Conservation (phyloP, 495 filamentous ascomycete genomes). For the Xylaria flabelliformis region DNA sequence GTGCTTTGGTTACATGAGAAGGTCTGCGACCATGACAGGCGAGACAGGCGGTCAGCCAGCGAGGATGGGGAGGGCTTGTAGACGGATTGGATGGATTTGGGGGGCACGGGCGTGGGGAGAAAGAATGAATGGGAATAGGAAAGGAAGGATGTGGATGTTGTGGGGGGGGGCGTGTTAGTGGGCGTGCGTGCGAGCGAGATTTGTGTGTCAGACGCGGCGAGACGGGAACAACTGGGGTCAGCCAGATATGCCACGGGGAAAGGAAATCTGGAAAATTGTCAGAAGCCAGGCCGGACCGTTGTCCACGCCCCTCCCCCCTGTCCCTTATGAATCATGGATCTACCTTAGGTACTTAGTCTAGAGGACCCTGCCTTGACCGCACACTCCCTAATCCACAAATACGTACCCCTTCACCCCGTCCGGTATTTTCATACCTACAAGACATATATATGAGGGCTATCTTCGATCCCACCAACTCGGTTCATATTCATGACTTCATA, state of each 20-base stretch:
- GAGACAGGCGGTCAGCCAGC: constrained; percentile 44
- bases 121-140: not conserved
- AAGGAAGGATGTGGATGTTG: not conserved
- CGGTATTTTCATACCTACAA: constrained; percentile 13
- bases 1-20: constrained; percentile 30
- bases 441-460: constrained; percentile 29
- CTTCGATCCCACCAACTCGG: constrained; percentile 25
- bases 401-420: constrained; percentile 14
- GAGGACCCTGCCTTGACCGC: constrained; percentile 20
- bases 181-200: not conserved
- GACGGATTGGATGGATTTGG: constrained; percentile 33
- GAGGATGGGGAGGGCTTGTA: constrained; percentile 23
- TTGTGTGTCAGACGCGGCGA: constrained; percentile 41
- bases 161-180: not conserved
- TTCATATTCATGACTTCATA: constrained; percentile 16
- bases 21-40: constrained; percentile 42
- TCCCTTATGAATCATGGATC: constrained; percentile 39
- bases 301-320: constrained; percentile 36
- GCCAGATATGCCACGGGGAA: constrained; percentile 24
- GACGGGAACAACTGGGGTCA: constrained; percentile 28
- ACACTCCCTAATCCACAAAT: constrained; percentile 21
- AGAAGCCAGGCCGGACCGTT: constrained; percentile 35
- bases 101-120: constrained; percentile 28
- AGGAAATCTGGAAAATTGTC: constrained; percentile 40
- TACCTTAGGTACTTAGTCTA: not conserved